phyloP scores from a whole-genome alignment of 2,329 filamentous ascomycete species.

The Botryotinia convoluta region DNA sequence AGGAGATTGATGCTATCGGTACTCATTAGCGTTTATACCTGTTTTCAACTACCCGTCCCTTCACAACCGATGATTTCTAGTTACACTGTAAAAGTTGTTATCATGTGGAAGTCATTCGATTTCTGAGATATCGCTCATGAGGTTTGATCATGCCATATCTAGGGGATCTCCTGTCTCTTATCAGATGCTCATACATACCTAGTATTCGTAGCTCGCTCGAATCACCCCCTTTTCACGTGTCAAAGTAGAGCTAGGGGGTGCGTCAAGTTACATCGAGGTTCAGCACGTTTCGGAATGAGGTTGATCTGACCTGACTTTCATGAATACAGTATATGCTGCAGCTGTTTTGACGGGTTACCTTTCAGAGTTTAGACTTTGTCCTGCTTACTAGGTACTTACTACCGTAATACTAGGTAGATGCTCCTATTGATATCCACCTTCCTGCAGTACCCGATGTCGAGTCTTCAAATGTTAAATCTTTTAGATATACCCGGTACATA shows the following conservation, averaged over 20 bases:
- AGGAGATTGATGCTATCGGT: not conserved
- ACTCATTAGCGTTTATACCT: not conserved
- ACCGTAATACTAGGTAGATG: not conserved
- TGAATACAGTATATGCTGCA: not conserved
- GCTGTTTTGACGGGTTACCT: not conserved
- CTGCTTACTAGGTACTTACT: not conserved
- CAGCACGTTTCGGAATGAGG: not conserved
- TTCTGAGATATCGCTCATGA: not conserved
- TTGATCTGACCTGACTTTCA: conserved; percentile 4
- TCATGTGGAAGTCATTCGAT: conserved; percentile 5
- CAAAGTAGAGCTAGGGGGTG: not conserved
- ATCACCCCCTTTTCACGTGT: conserved; percentile 3
- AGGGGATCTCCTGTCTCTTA: not conserved
- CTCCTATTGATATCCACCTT: conserved; percentile 5
- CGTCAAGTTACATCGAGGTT: conserved; percentile 1
- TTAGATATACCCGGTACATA: not conserved
- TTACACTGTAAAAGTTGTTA: not conserved
- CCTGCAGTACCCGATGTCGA: conserved; percentile 6
- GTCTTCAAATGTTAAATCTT: not conserved
- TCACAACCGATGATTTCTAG: not conserved
- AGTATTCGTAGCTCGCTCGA: not conserved
- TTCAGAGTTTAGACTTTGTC: not conserved
- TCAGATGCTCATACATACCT: not conserved
- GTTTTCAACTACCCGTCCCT: not conserved
- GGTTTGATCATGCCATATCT: not conserved